Evolutionary conservation across 2,329 filamentous ascomycete species (phyloP), one percentile per base, ranked within the genome.

Genomic region (Aspergillus tanneri): DNA sequence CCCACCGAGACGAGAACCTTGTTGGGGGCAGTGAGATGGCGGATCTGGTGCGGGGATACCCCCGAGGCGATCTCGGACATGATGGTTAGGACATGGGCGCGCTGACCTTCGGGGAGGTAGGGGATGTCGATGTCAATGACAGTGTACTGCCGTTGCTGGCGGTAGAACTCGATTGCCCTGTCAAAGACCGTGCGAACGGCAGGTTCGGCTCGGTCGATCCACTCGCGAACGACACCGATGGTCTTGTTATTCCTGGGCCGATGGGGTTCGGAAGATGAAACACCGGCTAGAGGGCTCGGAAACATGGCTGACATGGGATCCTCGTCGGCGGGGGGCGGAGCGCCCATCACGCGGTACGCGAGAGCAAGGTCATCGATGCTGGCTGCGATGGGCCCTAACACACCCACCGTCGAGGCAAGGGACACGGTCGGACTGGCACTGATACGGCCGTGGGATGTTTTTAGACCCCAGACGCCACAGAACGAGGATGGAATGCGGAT

Each of bases 401-500:
- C 85, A 47, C 80, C 82, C 25, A 83, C 84, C 0, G 80, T 86
- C 25, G 77, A 75, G 21, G 79, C 80, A 43, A 83, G 75, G 49
- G 81, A 81, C 11, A 75, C 69, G 1, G 81, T 78, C 0, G 86
- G 86, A 3, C 75, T 73, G 40, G 53, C 75, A 35, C 80, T 79
- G 5, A 87, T 79, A 28, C 90, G 84, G 61, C 85, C 81, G 63
- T 93, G 86, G 0, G 82, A 85, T 1, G 88, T 77, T 69, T 96
- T 95, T 49, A 96, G 77, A 2, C 90, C 90, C 68, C 86, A 95
- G 18, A 89, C 72, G 40, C 89, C 88, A 65, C 88, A 93, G 72
- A 87, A 92, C 24, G 79, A 78, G 0, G 84, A 73, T 0, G 89
- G 89, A 28, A 93, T 81, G 30, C 89, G 83, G 47, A 89, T 80